phyloP scores from a whole-genome alignment of 768 basidiomycete species.

The Strobilomyces echinocephalus region DNA sequence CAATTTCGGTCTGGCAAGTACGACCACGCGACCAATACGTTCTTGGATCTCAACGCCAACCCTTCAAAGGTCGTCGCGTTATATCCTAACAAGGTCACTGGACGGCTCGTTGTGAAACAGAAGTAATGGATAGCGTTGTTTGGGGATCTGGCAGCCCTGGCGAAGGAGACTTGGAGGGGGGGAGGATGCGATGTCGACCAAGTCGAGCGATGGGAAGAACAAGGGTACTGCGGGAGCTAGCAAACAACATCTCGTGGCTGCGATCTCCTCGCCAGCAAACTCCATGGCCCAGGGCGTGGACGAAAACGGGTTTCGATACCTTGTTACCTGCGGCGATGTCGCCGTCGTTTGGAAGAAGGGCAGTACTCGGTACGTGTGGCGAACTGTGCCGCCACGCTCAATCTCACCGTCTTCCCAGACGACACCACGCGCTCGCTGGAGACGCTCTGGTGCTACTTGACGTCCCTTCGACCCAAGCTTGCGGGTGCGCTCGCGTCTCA shows the following conservation, averaged over 20 bases:
- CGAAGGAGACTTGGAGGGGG: not conserved
- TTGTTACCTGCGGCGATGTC: slow-evolving; percentile 9
- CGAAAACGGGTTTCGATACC: slow-evolving; percentile 54
- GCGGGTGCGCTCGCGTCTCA: slow-evolving; percentile 46
- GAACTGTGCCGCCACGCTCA: not conserved
- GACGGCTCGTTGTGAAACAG: too few species aligned
- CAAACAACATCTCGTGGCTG: slow-evolving; percentile 17
- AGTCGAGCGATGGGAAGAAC: slow-evolving; percentile 20
- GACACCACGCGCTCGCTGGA: slow-evolving; percentile 74
- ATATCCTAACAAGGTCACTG: too few species aligned
- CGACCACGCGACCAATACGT: too few species aligned
- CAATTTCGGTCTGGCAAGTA: too few species aligned
- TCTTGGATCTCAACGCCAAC: too few species aligned
- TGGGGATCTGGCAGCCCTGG: slow-evolving; percentile 29
- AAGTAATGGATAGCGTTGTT: too few species aligned
- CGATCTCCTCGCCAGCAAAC: slow-evolving; percentile 32
- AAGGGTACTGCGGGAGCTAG: slow-evolving; percentile 15
- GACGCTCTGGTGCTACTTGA: slow-evolving; percentile 79
- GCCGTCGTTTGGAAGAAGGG: slow-evolving; percentile 45
- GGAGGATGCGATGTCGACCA: slow-evolving; percentile 4
- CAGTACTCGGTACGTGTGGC: slow-evolving; percentile 23
- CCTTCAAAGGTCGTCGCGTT: too few species aligned
- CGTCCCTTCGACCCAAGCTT: slow-evolving; percentile 86
- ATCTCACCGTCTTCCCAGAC: slow-evolving; percentile 34
- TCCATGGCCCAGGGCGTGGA: slow-evolving; percentile 46